These are phyloP conservation scores for Ogataea glucozyma DNA, from an alignment of 805 yeast genomes.

Conservation along the genomic window DNA sequence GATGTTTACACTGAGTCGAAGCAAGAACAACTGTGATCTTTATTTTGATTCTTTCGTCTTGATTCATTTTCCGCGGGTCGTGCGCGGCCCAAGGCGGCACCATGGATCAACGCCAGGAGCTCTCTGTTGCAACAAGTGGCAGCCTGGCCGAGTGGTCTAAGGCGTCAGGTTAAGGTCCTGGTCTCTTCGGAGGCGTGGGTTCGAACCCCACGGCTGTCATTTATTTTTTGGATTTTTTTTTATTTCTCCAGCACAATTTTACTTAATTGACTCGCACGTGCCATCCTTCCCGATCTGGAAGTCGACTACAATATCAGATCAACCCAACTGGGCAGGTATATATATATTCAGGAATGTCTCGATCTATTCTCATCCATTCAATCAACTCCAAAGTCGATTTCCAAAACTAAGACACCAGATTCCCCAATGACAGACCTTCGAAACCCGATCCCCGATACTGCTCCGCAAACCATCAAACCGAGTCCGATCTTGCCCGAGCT, in stretches of 20 bases:
- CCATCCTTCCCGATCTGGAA: slow-evolving; percentile 17
- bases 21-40: no score
- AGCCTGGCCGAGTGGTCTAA: slow-evolving; percentile 48
- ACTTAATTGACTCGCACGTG: slow-evolving; percentile 19
- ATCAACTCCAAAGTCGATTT: no score
- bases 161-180: slow-evolving; percentile 57
- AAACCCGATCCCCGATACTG: slow-evolving; percentile 54
- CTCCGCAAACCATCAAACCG: slow-evolving; percentile 53
- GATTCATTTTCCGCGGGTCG: slow-evolving; percentile 1
- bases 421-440: slow-evolving; percentile 30
- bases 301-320: neutral
- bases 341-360: no score
- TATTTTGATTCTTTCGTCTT: neutral
- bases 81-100: neutral
- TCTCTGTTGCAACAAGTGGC: slow-evolving; percentile 20
- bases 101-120: neutral
- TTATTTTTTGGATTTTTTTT: slow-evolving; percentile 28
- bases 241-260: neutral
- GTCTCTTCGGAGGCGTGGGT: slow-evolving; percentile 87
- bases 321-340: no score
- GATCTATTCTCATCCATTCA: no score
- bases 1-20: no score
- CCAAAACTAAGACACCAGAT: neutral
- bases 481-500: slow-evolving; percentile 54
- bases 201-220: slow-evolving; percentile 83